Evolutionary conservation across 768 basidiomycete species (phyloP).

Genomic region (Phaeotremella fagi): DNA sequence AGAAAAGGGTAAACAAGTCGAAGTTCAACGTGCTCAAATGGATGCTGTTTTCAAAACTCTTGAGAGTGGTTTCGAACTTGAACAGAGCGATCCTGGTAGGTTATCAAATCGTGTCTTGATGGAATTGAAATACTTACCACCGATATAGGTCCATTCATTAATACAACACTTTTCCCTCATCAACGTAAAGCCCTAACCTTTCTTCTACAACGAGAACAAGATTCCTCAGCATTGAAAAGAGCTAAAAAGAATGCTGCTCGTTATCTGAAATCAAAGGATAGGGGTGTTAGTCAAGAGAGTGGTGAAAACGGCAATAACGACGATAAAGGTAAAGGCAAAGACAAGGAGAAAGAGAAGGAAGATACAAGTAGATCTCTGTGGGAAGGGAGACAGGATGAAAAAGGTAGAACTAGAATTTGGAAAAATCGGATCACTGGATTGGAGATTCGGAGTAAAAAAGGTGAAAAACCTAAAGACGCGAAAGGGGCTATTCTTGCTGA

Average conservation of each 20-base stretch:
- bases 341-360: constrained; percentile 50
- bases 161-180: constrained; percentile 87
- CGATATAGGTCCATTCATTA: constrained; percentile 54
- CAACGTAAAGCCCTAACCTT: constrained; percentile 98
- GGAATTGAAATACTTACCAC: constrained; percentile 13
- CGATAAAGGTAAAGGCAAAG: constrained; percentile 13
- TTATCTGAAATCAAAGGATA: constrained; percentile 5
- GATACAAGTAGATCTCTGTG: constrained; percentile 48
- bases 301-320: constrained; percentile 15
- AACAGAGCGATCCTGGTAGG: constrained; percentile 79
- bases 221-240: constrained; percentile 37
- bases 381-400: constrained; percentile 50
- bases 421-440: constrained; percentile 77
- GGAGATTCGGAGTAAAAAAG: constrained; percentile 52
- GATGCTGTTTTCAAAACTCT: constrained; percentile 89
- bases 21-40: constrained; percentile 86
- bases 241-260: constrained; percentile 37
- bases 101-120: constrained; percentile 31
- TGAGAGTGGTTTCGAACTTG: constrained; percentile 77
- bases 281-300: constrained; percentile 8
- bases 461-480: constrained; percentile 53
- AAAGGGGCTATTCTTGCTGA: constrained; percentile 93
- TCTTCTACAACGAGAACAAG: constrained; percentile 74
- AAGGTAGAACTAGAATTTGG: constrained; percentile 55
- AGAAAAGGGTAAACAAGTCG: constrained; percentile 64